Percentiles rank a stretch among this genome's conserved stretches.
Conservation (phyloP, 352 stramenopile species). For the Pythium aristosporum region DNA sequence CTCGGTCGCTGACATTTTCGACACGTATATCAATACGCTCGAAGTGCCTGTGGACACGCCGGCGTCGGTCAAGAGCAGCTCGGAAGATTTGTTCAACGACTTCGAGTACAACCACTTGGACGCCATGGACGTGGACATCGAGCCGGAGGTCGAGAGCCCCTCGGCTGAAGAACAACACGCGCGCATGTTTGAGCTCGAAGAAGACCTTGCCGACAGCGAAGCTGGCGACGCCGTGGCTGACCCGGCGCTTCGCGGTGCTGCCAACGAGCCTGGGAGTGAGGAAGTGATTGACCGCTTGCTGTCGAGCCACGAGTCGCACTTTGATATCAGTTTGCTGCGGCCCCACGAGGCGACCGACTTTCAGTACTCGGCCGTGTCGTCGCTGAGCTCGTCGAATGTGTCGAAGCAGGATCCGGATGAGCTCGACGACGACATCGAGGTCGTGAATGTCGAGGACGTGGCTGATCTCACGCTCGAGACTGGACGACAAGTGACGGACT, state of each 20-base stretch:
- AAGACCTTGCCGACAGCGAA: constrained; percentile 26
- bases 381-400: constrained; percentile 44
- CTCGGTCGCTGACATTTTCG: constrained; percentile 74
- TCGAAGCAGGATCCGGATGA: constrained; percentile 13
- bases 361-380: constrained; percentile 53
- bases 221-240: constrained; percentile 14
- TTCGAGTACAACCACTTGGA: constrained; percentile 87
- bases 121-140: constrained; percentile 31
- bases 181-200: constrained; percentile 29
- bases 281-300: constrained; percentile 27
- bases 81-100: constrained; percentile 74
- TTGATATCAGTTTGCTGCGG: constrained; percentile 72
- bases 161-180: constrained; percentile 38
- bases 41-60: constrained; percentile 84
- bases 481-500: background rate
- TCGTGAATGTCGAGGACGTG: background rate
- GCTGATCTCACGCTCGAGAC: background rate
- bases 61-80: constrained; percentile 70
- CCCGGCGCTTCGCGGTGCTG: constrained; percentile 5
- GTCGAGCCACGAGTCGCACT: constrained; percentile 54
- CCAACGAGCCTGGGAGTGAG: constrained; percentile 1
- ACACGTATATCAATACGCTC: constrained; percentile 87
- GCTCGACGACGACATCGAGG: constrained; percentile 10
- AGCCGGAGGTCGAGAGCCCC: constrained; percentile 40
- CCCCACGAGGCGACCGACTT: constrained; percentile 73